Percentiles rank a stretch among this genome's conserved stretches.
Conservation (phyloP, 805 yeast species). For the Metschnikowia lachancei region DNA sequence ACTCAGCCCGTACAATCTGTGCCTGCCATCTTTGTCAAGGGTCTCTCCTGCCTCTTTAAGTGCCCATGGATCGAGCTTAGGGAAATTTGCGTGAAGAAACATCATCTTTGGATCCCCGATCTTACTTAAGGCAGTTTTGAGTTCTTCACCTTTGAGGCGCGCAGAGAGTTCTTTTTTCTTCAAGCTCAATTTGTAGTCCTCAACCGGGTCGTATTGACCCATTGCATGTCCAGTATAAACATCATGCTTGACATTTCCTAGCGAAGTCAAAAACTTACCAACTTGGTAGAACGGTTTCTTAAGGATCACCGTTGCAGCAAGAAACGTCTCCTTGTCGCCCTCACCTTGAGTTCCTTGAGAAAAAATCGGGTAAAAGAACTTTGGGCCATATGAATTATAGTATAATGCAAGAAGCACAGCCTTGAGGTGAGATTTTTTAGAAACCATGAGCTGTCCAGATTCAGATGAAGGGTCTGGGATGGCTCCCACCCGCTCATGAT, state of each 20-base stretch:
- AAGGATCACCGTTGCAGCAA: slow-evolving; percentile 61
- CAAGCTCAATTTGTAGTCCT: slow-evolving; percentile 42
- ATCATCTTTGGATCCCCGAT: slow-evolving; percentile 26
- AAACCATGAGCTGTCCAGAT: slow-evolving; percentile 63
- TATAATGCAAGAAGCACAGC: slow-evolving; percentile 59
- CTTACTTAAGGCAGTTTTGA: slow-evolving; percentile 6
- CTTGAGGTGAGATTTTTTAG: slow-evolving; percentile 55
- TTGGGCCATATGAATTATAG: slow-evolving; percentile 56
- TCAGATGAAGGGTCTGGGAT: slow-evolving; percentile 70
- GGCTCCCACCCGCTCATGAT: slow-evolving; percentile 65
- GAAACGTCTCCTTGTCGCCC: slow-evolving; percentile 78
- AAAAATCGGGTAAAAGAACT: slow-evolving; percentile 41
- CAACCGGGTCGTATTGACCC: slow-evolving; percentile 72
- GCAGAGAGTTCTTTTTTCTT: slow-evolving; percentile 11
- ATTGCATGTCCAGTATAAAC: slow-evolving; percentile 68
- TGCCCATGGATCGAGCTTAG: slow-evolving; percentile 62
- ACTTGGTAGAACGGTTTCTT: slow-evolving; percentile 53
- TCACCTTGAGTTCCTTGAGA: slow-evolving; percentile 59
- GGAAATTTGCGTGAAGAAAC: slow-evolving; percentile 66
- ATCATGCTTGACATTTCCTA: slow-evolving; percentile 43
- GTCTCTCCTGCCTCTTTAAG: slow-evolving; percentile 44
- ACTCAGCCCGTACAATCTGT: slow-evolving; percentile 59
- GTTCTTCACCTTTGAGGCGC: slow-evolving; percentile 9
- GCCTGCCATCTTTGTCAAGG: slow-evolving; percentile 43
- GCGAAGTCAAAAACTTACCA: slow-evolving; percentile 47